Evolutionary conservation across 306 rosid genomes (phyloP).

Genomic region (Carpinus fangiana): DNA sequence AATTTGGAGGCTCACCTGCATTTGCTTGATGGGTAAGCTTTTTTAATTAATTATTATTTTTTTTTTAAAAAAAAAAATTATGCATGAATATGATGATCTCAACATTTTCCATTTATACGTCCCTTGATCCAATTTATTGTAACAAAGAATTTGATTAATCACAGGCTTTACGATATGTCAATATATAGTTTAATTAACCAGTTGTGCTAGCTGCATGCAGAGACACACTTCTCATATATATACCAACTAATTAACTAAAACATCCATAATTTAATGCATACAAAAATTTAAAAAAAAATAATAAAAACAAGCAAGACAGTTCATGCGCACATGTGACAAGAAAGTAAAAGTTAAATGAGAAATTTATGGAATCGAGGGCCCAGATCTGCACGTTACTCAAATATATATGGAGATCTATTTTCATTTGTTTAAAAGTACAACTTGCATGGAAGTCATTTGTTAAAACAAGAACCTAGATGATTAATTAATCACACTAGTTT

Average conservation of each 20-base stretch:
- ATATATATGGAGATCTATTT: not conserved
- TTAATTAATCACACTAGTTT: not conserved
- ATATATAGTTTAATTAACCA: too few species aligned
- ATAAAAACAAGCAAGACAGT: not conserved
- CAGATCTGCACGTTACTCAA: not conserved
- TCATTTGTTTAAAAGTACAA: not conserved
- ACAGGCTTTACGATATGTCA: too few species aligned
- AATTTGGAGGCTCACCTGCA: conserved; percentile 85
- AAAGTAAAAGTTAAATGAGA: not conserved
- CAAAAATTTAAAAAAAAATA: not conserved
- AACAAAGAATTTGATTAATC: too few species aligned
- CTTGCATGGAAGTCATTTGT: not conserved
- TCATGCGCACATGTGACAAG: not conserved
- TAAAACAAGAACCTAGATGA: not conserved
- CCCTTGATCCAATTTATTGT: too few species aligned
- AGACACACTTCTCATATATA: too few species aligned
- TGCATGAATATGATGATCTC: too few species aligned
- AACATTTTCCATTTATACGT: too few species aligned
- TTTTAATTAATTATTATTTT: not conserved
- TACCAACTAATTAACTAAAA: not conserved
- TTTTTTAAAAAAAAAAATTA: too few species aligned
- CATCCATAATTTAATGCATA: not conserved
- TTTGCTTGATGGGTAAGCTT: conserved; percentile 71
- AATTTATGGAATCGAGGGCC: not conserved
- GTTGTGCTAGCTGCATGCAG: too few species aligned